Conservation (phyloP, 805 yeast species). For the Isabelozyma heimii region DNA sequence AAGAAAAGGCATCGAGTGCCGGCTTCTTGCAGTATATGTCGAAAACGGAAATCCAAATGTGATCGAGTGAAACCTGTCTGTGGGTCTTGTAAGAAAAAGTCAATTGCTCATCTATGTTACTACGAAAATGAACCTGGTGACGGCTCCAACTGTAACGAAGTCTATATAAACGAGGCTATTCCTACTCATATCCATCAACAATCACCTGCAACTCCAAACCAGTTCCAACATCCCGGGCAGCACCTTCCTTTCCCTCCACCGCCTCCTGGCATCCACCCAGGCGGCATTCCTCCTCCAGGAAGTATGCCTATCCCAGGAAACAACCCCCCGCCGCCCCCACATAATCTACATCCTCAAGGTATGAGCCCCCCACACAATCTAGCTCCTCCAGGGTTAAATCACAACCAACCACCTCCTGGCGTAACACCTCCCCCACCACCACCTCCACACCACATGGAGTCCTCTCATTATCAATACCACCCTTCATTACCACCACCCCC, state of each 20-base stretch:
- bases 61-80: slow-evolving; percentile 42
- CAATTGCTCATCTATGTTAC: slow-evolving; percentile 41
- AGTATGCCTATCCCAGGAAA: not conserved
- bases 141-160: not conserved
- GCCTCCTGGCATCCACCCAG: not conserved
- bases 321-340: not conserved
- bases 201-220: not conserved
- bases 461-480: not conserved
- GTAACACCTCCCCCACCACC: not conserved
- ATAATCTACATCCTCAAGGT: not conserved
- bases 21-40: slow-evolving; percentile 43
- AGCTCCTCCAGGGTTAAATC: too few species aligned
- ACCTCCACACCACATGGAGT: not conserved
- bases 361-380: not conserved
- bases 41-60: slow-evolving; percentile 42
- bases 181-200: slow-evolving; percentile 3
- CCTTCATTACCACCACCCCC: not conserved
- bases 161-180: not conserved
- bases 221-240: not conserved
- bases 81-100: slow-evolving; percentile 41
- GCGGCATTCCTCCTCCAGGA: not conserved
- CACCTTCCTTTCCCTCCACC: slow-evolving; percentile 3
- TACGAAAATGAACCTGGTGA: slow-evolving; percentile 23
- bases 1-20: slow-evolving; percentile 40
- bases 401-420: not conserved